Evolutionary conservation across 495 filamentous ascomycete species (phyloP), one percentile per base, ranked within the genome.

Genomic region (Aspergillus asperescens): DNA sequence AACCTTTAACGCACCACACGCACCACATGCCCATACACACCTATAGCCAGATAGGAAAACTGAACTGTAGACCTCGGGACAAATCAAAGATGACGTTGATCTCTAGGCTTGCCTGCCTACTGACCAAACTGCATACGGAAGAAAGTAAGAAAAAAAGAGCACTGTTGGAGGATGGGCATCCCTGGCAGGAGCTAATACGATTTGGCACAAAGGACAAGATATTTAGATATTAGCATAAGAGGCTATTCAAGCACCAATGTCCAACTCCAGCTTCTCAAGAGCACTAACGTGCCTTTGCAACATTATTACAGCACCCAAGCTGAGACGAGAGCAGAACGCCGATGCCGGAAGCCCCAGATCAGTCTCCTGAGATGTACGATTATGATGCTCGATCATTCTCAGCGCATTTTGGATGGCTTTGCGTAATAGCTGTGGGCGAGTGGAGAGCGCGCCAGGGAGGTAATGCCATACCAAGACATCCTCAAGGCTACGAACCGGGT

Each of bases 391-490:
- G 16, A 75, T 60, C 51, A 72, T 65, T 5, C 27, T 47, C 34
- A 60, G 59, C 12, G 69, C 71, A 9, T 64, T 62, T 7, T 57
- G 55, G 32, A 75, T 67, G 16, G 71, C 65, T 27, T 60, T 63
- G 7, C 64, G 60, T 12, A 80, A 55, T 20, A 79, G 44, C 13
- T 55, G 41, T 18, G 75, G 74, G 9, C 57, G 55, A 15, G 29
- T 40, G 9, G 53, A 7, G 34, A 51, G 32, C 1, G 39, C 51
- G 22, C 45, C 62, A 3, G 69, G 62, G n/a, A 75, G 53, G 48
- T 84, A 84, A 7, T 81, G 50, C 72, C 73, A 81, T 1, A 59
- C 47, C n/a, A 83, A 59, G 39, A 79, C 69, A 31, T 77, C 66
- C 31, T 68, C 70, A 9, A 83, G 67, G 2, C 76, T 77, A 5